Conservation (phyloP, 257 asterid species). For the Solanum lycopersicoides region DNA sequence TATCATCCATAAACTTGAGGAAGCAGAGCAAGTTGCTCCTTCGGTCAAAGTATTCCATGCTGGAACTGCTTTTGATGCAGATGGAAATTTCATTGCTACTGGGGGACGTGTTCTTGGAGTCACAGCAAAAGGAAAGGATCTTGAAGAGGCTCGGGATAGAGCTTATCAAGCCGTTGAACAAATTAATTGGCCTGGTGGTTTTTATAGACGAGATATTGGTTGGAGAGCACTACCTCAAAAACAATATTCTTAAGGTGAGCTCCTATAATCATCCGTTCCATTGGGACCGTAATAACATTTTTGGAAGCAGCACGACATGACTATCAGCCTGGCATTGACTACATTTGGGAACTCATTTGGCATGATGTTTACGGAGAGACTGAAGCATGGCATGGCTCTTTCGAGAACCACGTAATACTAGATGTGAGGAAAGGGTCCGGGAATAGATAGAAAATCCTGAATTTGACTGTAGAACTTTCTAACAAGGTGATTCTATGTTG, state of each 20-base stretch:
- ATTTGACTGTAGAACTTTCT: neutral
- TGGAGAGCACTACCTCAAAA: constrained; percentile 63
- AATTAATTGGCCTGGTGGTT: constrained; percentile 70
- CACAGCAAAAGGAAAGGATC: constrained; percentile 73
- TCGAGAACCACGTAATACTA: neutral
- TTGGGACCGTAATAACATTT: neutral
- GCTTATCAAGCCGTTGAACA: constrained; percentile 65
- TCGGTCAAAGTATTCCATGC: constrained; percentile 75
- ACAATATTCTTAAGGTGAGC: constrained; percentile 10
- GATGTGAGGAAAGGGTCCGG: neutral
- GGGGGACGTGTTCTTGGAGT: constrained; percentile 96
- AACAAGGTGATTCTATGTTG: neutral
- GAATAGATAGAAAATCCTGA: neutral
- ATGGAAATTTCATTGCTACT: constrained; percentile 59
- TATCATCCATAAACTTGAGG: constrained; percentile 51
- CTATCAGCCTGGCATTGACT: neutral
- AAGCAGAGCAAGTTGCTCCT: constrained; percentile 65
- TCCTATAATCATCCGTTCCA: neutral
- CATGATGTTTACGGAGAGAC: neutral
- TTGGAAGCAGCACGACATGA: neutral
- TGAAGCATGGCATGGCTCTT: neutral
- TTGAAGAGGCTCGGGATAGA: constrained; percentile 74
- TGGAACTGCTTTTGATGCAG: constrained; percentile 54
- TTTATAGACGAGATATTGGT: constrained; percentile 76
- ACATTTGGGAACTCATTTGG: neutral